phyloP scores from a whole-genome alignment of 2,329 filamentous ascomycete genomes.

The Diplodia seriata region DNA sequence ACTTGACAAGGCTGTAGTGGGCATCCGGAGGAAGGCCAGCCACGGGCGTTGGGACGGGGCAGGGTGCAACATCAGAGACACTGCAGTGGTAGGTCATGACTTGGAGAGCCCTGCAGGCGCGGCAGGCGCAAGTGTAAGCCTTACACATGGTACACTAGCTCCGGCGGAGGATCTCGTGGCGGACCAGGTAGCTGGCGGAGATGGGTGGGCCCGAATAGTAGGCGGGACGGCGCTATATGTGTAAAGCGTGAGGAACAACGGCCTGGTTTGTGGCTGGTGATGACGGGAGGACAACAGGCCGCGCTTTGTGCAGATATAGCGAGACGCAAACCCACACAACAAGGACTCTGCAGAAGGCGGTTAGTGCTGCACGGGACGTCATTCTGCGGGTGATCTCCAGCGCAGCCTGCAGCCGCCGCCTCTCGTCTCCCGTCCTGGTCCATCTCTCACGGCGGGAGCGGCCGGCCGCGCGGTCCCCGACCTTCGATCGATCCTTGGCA shows the following conservation, averaged over 20 bases:
- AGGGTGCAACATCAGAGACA: neutral
- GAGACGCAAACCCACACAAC: too few species aligned
- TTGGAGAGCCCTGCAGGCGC: conserved; percentile 7
- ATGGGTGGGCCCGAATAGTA: neutral
- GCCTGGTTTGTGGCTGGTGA: too few species aligned
- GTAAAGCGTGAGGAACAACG: neutral
- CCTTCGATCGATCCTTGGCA: too few species aligned
- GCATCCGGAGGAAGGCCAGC: neutral
- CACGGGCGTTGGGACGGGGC: neutral
- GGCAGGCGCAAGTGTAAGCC: conserved; percentile 21
- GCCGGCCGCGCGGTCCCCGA: too few species aligned
- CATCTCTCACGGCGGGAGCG: too few species aligned
- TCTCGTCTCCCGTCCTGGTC: too few species aligned
- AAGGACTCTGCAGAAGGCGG: too few species aligned
- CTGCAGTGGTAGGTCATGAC: conserved; percentile 5
- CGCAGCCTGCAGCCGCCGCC: too few species aligned
- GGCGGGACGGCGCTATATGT: neutral
- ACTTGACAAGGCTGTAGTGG: neutral
- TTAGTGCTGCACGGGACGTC: too few species aligned
- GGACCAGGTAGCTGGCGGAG: neutral
- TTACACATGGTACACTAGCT: conserved; percentile 4
- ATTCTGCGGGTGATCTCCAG: too few species aligned
- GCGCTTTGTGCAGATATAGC: too few species aligned
- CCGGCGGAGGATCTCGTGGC: neutral
- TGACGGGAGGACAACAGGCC: too few species aligned